These are phyloP conservation scores for Diaporthe australafricana DNA, from an alignment of 2,329 filamentous ascomycete genomes.

Conservation along the genomic window DNA sequence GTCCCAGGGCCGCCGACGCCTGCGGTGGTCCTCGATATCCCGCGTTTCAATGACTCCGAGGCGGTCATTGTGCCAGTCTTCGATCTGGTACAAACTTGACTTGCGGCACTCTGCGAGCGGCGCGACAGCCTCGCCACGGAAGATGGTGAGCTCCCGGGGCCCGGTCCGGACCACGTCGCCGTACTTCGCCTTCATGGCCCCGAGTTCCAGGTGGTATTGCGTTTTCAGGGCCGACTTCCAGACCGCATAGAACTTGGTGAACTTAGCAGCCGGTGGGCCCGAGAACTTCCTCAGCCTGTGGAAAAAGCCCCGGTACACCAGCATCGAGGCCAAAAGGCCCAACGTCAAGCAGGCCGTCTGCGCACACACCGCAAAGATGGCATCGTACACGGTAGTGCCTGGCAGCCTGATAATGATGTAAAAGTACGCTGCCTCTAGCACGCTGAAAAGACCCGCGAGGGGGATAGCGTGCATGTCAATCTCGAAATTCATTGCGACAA, in stretches of 20 bases:
- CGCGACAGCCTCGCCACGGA: background rate
- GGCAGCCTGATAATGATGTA: background rate
- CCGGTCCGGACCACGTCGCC: conserved; percentile 35
- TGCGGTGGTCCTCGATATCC: background rate
- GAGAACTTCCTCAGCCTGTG: conserved; percentile 35
- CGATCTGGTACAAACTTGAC: conserved; percentile 6
- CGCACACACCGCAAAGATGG: background rate
- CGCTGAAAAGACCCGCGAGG: background rate
- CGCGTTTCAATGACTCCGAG: conserved; percentile 13
- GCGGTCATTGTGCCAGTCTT: background rate
- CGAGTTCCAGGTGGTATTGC: conserved; percentile 17
- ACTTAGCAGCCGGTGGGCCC: conserved; percentile 30
- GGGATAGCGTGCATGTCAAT: conserved; percentile 9
- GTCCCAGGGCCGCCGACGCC: background rate
- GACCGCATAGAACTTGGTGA: conserved; percentile 32
- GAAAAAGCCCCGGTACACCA: conserved; percentile 30
- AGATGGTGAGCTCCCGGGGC: conserved; percentile 37
- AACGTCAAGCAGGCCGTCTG: background rate
- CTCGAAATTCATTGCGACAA: background rate
- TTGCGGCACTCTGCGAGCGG: background rate
- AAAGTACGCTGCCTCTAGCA: background rate
- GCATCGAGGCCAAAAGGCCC: background rate
- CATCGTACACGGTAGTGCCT: background rate
- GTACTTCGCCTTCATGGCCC: conserved; percentile 20
- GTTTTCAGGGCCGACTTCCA: background rate